A percentile compares a stretch with the other conserved stretches of the same genome.
These are phyloP conservation scores for Marsdenia floribunda DNA, from an alignment of 257 asterid species.

Conservation along the genomic window DNA sequence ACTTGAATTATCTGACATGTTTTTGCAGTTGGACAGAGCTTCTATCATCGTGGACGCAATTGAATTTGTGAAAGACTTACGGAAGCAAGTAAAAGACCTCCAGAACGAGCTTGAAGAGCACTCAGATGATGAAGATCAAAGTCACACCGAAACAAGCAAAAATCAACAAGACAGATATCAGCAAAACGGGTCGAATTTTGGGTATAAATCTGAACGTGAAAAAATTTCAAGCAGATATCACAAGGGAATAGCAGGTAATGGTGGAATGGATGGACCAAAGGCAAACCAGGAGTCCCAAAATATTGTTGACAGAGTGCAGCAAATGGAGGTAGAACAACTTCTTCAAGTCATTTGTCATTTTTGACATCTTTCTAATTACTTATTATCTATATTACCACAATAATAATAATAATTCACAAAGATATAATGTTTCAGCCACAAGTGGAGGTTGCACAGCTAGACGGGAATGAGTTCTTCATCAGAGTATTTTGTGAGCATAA, in stretches of 20 bases:
- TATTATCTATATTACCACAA: neutral
- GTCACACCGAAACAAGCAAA: slow-evolving; percentile 14
- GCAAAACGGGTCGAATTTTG: slow-evolving; percentile 28
- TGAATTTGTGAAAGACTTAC: slow-evolving; percentile 69
- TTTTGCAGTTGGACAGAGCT: slow-evolving; percentile 72
- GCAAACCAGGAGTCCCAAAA: slow-evolving; percentile 32
- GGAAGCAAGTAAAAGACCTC: slow-evolving; percentile 58
- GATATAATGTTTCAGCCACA: slow-evolving; percentile 55
- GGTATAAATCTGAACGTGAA: slow-evolving; percentile 30
- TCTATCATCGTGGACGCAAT: slow-evolving; percentile 87
- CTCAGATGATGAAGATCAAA: slow-evolving; percentile 52
- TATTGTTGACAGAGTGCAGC: slow-evolving; percentile 54
- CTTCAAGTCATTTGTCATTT: neutral
- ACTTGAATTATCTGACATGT: neutral
- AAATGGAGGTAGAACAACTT: slow-evolving; percentile 71
- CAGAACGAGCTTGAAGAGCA: slow-evolving; percentile 66
- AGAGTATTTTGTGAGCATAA: slow-evolving; percentile 86
- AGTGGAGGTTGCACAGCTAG: slow-evolving; percentile 81
- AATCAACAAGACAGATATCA: slow-evolving; percentile 20
- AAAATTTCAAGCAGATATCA: slow-evolving; percentile 27
- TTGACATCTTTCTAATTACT: neutral
- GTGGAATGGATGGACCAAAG: slow-evolving; percentile 17
- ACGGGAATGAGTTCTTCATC: slow-evolving; percentile 74
- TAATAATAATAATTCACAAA: neutral
- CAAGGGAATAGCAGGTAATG: slow-evolving; percentile 27